A percentile compares a stretch with the other conserved stretches of the same genome.
Conservation (phyloP, 805 yeast species). For the Zygoascus biomembranicola region DNA sequence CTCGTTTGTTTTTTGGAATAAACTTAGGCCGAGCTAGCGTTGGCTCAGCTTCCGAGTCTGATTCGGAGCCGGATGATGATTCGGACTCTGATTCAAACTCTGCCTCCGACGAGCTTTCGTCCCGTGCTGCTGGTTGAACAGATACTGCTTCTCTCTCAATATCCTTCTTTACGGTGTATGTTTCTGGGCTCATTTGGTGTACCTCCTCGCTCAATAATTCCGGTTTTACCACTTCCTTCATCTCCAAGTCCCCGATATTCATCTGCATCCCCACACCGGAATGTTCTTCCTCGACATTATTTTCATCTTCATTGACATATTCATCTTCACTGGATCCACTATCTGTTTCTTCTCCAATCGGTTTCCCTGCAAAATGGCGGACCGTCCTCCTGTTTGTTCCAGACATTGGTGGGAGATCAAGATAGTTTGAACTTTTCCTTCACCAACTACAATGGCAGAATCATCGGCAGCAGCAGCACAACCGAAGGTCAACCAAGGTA, state of each 20-base stretch:
- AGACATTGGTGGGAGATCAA: neutral
- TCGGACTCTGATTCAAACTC: slow-evolving; percentile 12
- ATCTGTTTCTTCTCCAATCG: slow-evolving; percentile 13
- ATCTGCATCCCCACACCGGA: neutral
- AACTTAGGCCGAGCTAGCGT: slow-evolving; percentile 22
- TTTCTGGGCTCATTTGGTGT: neutral
- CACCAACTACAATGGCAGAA: neutral
- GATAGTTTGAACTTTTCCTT: neutral
- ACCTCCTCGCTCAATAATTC: neutral
- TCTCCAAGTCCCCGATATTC: slow-evolving; percentile 18
- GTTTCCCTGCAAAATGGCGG: slow-evolving; percentile 18
- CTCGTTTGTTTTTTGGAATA: slow-evolving; percentile 22
- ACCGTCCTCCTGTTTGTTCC: slow-evolving; percentile 1
- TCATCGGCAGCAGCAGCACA: slow-evolving; percentile 8
- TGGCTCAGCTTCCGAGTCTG: slow-evolving; percentile 4
- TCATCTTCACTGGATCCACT: slow-evolving; percentile 19
- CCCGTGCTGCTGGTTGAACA: too few species aligned
- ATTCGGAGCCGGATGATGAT: slow-evolving; percentile 1
- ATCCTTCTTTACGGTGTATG: neutral
- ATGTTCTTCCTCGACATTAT: neutral
- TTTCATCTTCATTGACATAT: slow-evolving; percentile 5
- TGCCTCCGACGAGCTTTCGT: too few species aligned
- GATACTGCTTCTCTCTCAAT: neutral
- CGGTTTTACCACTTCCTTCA: slow-evolving; percentile 19
- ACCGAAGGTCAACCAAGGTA: slow-evolving; percentile 19